A percentile compares a stretch with the other conserved stretches of the same genome.
Conservation (phyloP, 192 early-diverging fungal genomes). For the Funneliformis geosporum region DNA sequence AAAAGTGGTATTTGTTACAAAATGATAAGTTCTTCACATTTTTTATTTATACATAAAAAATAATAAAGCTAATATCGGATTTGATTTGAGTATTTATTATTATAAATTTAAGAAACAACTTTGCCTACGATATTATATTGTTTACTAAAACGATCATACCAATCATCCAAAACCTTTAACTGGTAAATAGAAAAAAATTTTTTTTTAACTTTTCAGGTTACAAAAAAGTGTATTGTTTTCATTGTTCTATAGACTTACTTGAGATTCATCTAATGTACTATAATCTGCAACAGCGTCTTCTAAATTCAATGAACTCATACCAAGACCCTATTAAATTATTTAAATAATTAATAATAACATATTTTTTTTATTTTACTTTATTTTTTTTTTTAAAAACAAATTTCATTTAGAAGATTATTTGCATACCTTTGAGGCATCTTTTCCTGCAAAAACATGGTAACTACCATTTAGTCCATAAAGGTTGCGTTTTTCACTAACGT, state of each 20-base stretch:
- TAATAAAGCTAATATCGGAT: neutral
- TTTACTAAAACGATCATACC: constrained; percentile 68
- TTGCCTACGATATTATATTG: constrained; percentile 74
- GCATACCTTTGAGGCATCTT: constrained; percentile 71
- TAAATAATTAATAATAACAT: too few species aligned
- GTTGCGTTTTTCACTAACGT: constrained; percentile 64
- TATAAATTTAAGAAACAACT: neutral
- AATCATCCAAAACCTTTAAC: constrained; percentile 71
- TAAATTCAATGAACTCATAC: constrained; percentile 62
- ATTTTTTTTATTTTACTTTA: too few species aligned
- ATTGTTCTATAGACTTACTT: constrained; percentile 44
- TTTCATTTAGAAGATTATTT: neutral
- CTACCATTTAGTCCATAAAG: constrained; percentile 68
- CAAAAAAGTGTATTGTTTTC: neutral
- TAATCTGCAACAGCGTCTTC: constrained; percentile 77
- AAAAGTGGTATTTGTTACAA: too few species aligned
- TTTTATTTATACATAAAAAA: neutral
- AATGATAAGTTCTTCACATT: too few species aligned
- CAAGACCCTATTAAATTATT: constrained; percentile 62
- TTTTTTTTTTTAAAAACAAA: too few species aligned
- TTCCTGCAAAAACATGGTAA: constrained; percentile 79
- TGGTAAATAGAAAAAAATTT: constrained; percentile 29
- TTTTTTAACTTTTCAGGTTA: neutral
- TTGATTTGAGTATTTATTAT: neutral
- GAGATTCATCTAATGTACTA: constrained; percentile 64